Base-by-base conservation (phyloP, 2,329 filamentous ascomycete genomes). In the Dactylonectria estremocensis region DNA sequence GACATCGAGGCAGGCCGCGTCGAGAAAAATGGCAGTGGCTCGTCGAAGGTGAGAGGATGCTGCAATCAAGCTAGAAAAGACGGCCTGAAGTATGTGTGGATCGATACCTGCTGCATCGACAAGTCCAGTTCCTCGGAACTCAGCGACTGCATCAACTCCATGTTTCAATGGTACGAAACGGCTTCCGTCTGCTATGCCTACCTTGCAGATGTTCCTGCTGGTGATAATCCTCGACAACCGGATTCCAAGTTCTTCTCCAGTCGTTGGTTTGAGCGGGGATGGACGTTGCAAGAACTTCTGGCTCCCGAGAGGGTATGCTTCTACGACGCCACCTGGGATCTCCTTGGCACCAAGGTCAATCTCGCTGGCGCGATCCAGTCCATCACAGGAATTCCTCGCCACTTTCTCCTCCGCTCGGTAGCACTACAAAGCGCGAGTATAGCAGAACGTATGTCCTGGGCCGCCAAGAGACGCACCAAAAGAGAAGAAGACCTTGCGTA, bases 51-150 rank as follows among this genome's bases (percentile, higher is more conserved):
- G 20, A 65, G 10, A 54, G 61, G 3, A 69, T 40, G 61, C 24
- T 76, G 74, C 24, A 24, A n/a, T 2, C 67, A 71, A 28, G 76
- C 76, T 1, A 56, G 24, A 4, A 37, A 18, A 1, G 72, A 76
- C 8, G 73, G 72, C 2, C 73, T 75, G 52, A 40, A 64, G 3
- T 78, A 74, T 68, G 68, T 74, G 1, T 79, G 77, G 77, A 67
- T 73, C 18, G 76, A 78, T 18, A 77, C 75, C 1, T 77, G 76
- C 48, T 79, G 77, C 52, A 76, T 79, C 61, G 77, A 79, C 66
- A 75, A 76, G 57, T 74, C 68, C 3, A 68, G 61, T 43, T 62
- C 65, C 33, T 57, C 57, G 2, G 68, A 69, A 43, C 28, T 69
- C 8, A 61, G 57, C 4, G 64, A 69, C 53, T 64, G 60, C 24